Percentiles rank a stretch among this genome's conserved stretches.
Evolutionary conservation across 305 asterid genomes (phyloP).

Genomic region (Fraxinus velutina): DNA sequence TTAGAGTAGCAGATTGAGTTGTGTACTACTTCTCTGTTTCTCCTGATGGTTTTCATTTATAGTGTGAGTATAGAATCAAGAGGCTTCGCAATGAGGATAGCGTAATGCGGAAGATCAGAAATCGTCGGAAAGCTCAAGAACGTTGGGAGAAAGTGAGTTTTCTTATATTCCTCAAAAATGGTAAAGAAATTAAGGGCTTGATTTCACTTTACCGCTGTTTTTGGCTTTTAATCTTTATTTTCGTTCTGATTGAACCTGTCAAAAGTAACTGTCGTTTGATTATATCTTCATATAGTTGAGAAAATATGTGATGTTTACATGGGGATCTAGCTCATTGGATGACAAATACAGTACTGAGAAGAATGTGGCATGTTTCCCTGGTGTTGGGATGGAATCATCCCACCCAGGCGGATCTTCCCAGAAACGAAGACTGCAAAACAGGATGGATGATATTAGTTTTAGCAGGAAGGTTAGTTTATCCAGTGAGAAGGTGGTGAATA

Average conservation of each 20-base stretch:
- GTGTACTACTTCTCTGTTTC: constrained; percentile 18
- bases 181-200: background rate
- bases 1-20: background rate
- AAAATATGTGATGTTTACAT: constrained; percentile 80
- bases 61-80: constrained; percentile 87
- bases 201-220: constrained; percentile 2
- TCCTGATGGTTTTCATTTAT: constrained; percentile 29
- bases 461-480: constrained; percentile 43
- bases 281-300: constrained; percentile 55
- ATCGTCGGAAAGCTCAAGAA: constrained; percentile 77
- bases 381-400: constrained; percentile 42
- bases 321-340: constrained; percentile 60
- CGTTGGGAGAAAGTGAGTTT: constrained; percentile 79
- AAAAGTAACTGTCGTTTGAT: constrained; percentile 25
- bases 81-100: constrained; percentile 79
- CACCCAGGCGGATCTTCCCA: constrained; percentile 43
- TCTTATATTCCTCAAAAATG: constrained; percentile 16
- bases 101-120: constrained; percentile 61
- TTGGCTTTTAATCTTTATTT: background rate
- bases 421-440: constrained; percentile 36
- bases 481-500: constrained; percentile 44
- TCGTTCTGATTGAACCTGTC: constrained; percentile 13
- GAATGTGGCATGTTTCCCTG: constrained; percentile 49
- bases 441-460: constrained; percentile 48
- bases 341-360: constrained; percentile 39